These are phyloP conservation scores for Zarea fungicola DNA, from an alignment of 2,329 filamentous ascomycete species.

Conservation along the genomic window DNA sequence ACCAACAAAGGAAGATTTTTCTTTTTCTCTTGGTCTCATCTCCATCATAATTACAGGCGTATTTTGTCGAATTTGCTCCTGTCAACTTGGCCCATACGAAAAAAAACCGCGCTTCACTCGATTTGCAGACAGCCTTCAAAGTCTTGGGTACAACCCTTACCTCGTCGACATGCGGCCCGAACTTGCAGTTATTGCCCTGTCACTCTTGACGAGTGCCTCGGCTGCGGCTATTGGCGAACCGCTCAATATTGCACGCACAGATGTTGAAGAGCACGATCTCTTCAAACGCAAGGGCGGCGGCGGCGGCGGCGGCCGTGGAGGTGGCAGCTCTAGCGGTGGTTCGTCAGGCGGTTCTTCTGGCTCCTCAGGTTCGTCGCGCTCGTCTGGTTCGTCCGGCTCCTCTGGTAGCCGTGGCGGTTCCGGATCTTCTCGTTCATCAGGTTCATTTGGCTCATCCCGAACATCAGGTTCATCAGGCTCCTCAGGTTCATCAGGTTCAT, in stretches of 20 bases:
- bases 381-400: neutral
- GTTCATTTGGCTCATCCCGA: constrained; percentile 16
- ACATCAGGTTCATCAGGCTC: constrained; percentile 13
- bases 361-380: neutral
- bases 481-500: neutral
- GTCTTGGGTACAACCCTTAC: neutral
- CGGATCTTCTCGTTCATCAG: constrained; percentile 6
- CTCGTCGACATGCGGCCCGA: constrained; percentile 28
- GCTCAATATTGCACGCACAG: constrained; percentile 16
- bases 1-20: neutral
- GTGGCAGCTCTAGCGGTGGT: constrained; percentile 23
- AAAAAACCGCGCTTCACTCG: neutral
- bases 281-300: constrained; percentile 59
- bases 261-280: constrained; percentile 37
- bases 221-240: constrained; percentile 6
- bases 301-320: constrained; percentile 44
- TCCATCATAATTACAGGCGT: neutral
- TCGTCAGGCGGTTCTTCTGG: constrained; percentile 15
- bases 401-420: constrained; percentile 16
- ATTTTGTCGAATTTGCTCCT: neutral
- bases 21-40: no score
- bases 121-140: neutral
- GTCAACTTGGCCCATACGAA: neutral
- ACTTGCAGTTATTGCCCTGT: constrained; percentile 23
- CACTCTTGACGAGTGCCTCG: constrained; percentile 20